These are phyloP conservation scores for Mallotus nudiflorus DNA, from an alignment of 345 rosid genomes.

Conservation along the genomic window DNA sequence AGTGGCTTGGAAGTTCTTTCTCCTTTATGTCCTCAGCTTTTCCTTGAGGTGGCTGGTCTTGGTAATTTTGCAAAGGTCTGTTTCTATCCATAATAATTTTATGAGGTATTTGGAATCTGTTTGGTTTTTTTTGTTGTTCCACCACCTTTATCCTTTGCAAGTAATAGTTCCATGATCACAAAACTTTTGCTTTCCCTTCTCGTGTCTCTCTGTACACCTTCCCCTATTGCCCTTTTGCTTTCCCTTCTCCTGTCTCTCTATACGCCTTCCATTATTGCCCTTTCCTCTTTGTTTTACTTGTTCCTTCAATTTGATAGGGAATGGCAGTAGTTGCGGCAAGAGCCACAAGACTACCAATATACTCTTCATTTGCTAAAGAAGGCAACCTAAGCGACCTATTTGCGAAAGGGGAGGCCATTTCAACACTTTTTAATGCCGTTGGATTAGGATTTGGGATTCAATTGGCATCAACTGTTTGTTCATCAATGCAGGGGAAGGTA, in stretches of 20 bases:
- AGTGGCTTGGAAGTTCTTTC: slow-evolving; percentile 90
- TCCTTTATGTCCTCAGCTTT: slow-evolving; percentile 82
- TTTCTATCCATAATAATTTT: neutral
- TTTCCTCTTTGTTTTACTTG: slow-evolving; percentile 14
- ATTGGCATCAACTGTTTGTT: slow-evolving; percentile 85
- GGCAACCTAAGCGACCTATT: slow-evolving; percentile 96
- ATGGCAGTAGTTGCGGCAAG: slow-evolving; percentile 98
- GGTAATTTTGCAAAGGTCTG: slow-evolving; percentile 91
- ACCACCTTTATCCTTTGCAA: neutral
- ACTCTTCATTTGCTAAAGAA: slow-evolving; percentile 96
- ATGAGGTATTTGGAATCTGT: neutral
- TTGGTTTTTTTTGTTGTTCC: slow-evolving; percentile 3
- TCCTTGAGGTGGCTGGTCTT: slow-evolving; percentile 95
- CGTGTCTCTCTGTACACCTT: neutral
- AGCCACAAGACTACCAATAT: slow-evolving; percentile 90
- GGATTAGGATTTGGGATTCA: slow-evolving; percentile 84
- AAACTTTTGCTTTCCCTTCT: too few species aligned
- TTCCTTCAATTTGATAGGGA: slow-evolving; percentile 53
- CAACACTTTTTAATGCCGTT: slow-evolving; percentile 83
- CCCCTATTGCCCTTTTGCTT: neutral
- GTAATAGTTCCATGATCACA: neutral
- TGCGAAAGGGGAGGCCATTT: slow-evolving; percentile 98
- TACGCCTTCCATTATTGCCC: neutral
- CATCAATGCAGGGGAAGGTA: slow-evolving; percentile 93
- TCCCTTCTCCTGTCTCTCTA: neutral